These are phyloP conservation scores for Xylaria arbuscula DNA, from an alignment of 2,329 filamentous ascomycete species.

Conservation along the genomic window DNA sequence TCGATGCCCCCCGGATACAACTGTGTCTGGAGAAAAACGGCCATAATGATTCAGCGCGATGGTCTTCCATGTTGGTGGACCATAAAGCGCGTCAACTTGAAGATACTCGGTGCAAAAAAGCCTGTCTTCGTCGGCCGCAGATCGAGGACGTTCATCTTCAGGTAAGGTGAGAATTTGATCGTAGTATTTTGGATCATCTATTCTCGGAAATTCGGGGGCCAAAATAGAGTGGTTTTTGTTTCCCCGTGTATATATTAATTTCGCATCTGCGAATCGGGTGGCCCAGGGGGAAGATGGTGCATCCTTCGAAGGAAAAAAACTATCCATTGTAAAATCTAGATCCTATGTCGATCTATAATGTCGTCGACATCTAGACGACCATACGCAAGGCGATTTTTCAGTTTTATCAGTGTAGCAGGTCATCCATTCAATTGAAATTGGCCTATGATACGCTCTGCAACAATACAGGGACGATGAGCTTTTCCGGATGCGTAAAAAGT, in stretches of 20 bases:
- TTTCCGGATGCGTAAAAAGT: too few relatives aligned
- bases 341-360: too few relatives aligned
- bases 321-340: background rate
- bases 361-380: too few relatives aligned
- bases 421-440: too few relatives aligned
- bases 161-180: background rate
- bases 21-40: background rate
- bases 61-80: background rate
- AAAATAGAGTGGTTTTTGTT: background rate
- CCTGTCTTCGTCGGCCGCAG: background rate
- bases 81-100: background rate
- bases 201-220: background rate
- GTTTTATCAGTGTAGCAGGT: too few relatives aligned
- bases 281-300: conserved; percentile 4
- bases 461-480: too few relatives aligned
- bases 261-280: background rate
- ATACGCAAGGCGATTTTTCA: too few relatives aligned
- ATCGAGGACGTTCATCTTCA: too few relatives aligned
- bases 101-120: background rate
- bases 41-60: background rate
- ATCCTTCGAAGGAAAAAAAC: background rate
- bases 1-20: background rate
- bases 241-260: too few relatives aligned
- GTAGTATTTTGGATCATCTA: conserved; percentile 15
- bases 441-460: too few relatives aligned